Percentiles rank a stretch among this genome's conserved stretches.
Evolutionary conservation across 495 filamentous ascomycete genomes (phyloP).

Genomic region (Neurospora sp.): DNA sequence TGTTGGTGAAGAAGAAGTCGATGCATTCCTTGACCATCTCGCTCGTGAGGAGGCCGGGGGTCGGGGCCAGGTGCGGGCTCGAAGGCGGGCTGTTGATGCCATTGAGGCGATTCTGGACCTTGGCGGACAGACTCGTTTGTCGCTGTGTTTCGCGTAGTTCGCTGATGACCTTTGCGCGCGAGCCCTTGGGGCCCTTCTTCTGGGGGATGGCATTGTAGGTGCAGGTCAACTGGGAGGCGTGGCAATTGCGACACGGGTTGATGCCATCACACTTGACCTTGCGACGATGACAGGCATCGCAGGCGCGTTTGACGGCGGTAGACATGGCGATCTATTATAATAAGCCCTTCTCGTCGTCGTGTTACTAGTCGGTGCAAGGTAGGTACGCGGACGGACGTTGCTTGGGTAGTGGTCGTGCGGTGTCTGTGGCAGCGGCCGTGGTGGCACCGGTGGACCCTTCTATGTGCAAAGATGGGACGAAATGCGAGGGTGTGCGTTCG

Average conservation of each 20-base stretch:
- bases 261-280: conserved; percentile 72
- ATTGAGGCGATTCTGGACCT: conserved; percentile 35
- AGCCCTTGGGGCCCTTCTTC: conserved; percentile 80
- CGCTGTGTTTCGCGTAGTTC: conserved; percentile 59
- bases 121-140: conserved; percentile 46
- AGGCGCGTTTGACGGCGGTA: conserved; percentile 56
- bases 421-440: conserved; percentile 4
- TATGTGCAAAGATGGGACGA: conserved; percentile 14
- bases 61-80: conserved; percentile 36
- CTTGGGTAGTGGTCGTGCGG: background rate
- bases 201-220: conserved; percentile 77
- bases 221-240: conserved; percentile 56
- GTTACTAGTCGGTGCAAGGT: background rate
- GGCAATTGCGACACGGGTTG: conserved; percentile 64
- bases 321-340: conserved; percentile 25
- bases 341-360: background rate
- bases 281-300: conserved; percentile 73
- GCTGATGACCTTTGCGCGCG: conserved; percentile 70
- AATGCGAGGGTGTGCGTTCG: background rate
- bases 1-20: conserved; percentile 73
- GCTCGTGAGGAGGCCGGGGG: conserved; percentile 45
- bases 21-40: conserved; percentile 60
- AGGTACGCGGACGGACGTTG: background rate
- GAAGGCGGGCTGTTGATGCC: conserved; percentile 33
- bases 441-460: conserved; percentile 6